Evolutionary conservation across 768 basidiomycete species (phyloP).

Genomic region (Panellus pusillus): DNA sequence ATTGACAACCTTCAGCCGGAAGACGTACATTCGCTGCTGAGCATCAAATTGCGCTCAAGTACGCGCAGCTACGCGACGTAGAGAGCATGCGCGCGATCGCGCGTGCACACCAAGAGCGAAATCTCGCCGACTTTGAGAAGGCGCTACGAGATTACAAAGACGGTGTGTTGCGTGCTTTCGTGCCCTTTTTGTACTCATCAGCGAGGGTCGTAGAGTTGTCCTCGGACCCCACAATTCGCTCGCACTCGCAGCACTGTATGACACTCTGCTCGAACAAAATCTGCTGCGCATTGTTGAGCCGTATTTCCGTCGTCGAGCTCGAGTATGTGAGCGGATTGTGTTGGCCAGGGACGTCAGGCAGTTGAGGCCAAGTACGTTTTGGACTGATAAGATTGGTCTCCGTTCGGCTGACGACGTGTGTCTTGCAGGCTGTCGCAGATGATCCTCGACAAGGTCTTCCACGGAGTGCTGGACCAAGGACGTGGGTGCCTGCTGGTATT

Average conservation of each 20-base stretch:
- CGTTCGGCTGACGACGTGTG: neutral
- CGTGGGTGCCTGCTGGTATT: constrained; percentile 91
- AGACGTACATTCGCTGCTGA: constrained; percentile 84
- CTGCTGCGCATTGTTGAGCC: constrained; percentile 94
- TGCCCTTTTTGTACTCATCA: neutral
- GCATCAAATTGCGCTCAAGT: constrained; percentile 87
- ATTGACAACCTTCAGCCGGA: constrained; percentile 64
- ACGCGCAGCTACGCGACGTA: constrained; percentile 84
- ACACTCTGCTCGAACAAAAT: constrained; percentile 95
- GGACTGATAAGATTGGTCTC: neutral
- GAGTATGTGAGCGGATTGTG: constrained; percentile 83
- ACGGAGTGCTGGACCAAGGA: constrained; percentile 96
- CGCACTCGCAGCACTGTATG: constrained; percentile 92
- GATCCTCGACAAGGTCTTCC: constrained; percentile 94
- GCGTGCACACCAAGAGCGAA: constrained; percentile 88
- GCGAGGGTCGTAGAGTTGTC: constrained; percentile 69
- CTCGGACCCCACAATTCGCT: constrained; percentile 92
- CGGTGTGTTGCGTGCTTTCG: constrained; percentile 41
- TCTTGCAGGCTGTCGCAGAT: constrained; percentile 83
- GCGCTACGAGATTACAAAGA: constrained; percentile 84
- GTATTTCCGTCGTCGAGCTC: constrained; percentile 89
- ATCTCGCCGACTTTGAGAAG: constrained; percentile 86
- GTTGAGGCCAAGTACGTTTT: constrained; percentile 85
- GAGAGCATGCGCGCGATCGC: constrained; percentile 97
- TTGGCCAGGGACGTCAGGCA: constrained; percentile 83